Evolutionary conservation across 1,139 yeast species (phyloP).

Genomic region (Taphrina betulina): DNA sequence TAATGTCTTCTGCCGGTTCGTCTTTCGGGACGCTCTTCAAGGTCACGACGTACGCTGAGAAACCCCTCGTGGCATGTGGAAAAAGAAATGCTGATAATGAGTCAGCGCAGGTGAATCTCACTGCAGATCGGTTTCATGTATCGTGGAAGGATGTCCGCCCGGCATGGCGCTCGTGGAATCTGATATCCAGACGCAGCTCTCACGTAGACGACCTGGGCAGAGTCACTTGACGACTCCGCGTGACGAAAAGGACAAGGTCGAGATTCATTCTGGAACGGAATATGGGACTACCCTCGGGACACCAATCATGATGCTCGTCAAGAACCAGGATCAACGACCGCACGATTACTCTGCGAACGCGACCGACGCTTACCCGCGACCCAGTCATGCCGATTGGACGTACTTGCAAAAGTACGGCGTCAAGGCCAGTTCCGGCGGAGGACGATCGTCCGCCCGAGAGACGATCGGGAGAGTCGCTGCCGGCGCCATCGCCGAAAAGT

Average conservation of each 20-base stretch:
- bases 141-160: constrained; percentile 97
- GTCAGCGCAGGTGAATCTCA: constrained; percentile 80
- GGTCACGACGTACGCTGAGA: constrained; percentile 35
- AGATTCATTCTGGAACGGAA: constrained; percentile 93
- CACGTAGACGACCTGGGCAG: constrained; percentile 98
- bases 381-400: constrained; percentile 96
- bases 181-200: constrained; percentile 91
- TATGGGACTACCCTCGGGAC: constrained; percentile 88
- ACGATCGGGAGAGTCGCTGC: constrained; percentile 99
- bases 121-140: constrained; percentile 97
- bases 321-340: constrained; percentile 95
- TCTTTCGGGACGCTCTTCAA: constrained; percentile 39
- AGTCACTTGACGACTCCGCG: constrained; percentile 87
- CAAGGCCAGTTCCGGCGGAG: constrained; percentile 95
- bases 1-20: constrained; percentile 34
- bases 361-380: constrained; percentile 84
- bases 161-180: constrained; percentile 79
- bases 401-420: constrained; percentile 85
- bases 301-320: constrained; percentile 90
- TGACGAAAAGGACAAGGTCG: constrained; percentile 88
- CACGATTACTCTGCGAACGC: constrained; percentile 85
- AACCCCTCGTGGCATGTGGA: background rate
- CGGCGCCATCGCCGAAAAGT: constrained; percentile 96
- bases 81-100: constrained; percentile 5
- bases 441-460: constrained; percentile 95